Evolutionary conservation across 495 filamentous ascomycete species (phyloP), one percentile per base, ranked within the genome.

Genomic region (Copromyces sp.): DNA sequence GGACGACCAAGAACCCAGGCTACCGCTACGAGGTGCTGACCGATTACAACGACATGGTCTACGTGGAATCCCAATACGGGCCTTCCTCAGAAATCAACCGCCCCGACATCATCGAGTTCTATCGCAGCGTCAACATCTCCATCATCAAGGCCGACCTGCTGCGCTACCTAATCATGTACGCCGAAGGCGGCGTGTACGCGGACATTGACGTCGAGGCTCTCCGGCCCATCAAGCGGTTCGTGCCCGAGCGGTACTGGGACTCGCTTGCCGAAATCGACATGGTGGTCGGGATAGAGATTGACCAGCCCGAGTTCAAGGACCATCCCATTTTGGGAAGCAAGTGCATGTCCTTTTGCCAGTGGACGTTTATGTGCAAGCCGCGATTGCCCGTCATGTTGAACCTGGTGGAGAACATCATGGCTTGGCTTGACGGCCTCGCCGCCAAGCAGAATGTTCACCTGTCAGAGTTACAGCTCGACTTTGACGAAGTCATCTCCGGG

Each of bases 261-360:
- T 78, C 80, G 32, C 65, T 78, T 24, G 70, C 74, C 9, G 85
- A 88, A 17, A 80, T 90, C 70, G 83, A 87, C 71, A 85, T 90
- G 83, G 83, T 91, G 11, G 81, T 91, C 47, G 88, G 89, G 39
- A 83, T 90, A 9, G 87, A 90, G 76, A 88, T 90, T 69, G 89
- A 90, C 75, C 83, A 89, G 78, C 87, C 87, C 17, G 83, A 86
- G 9, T 89, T 85, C 77, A 75, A 79, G 37, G 82, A 89, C 75
- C 87, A 90, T 76, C 78, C 84, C n/a, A 87, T 90, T 71, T 82
- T 90, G 7, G 88, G 88, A 11, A 76, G 78, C n/a, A 90, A 89
- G 74, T 87, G 81, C 11, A 78, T 82, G 72, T 88, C 86, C 32
- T 90, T 90, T 74, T 90, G 88, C 76, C 89, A 90, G 76, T 91